These are phyloP conservation scores for Puya raimondii DNA, from an alignment of 176 grass and related monocot species.

Conservation along the genomic window DNA sequence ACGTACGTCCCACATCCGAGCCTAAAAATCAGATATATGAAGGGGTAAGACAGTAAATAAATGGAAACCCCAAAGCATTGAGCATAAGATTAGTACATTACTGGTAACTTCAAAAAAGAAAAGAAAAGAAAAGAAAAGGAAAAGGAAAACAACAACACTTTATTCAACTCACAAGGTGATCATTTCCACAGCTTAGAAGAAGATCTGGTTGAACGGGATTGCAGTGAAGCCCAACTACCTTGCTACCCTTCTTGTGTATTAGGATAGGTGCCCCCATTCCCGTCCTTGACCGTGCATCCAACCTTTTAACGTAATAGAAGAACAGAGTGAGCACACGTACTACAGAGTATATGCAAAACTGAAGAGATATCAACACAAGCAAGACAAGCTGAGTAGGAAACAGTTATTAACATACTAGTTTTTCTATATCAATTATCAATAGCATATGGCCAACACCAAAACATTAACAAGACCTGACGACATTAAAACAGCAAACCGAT, in stretches of 20 bases:
- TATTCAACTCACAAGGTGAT: slow-evolving; percentile 74
- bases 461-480: background rate
- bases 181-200: slow-evolving; percentile 96
- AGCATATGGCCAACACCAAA: background rate
- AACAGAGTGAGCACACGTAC: background rate
- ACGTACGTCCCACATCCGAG: slow-evolving; percentile 85
- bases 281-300: slow-evolving; percentile 61
- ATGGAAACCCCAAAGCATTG: background rate
- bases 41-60: background rate
- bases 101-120: background rate
- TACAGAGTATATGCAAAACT: no score
- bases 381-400: background rate
- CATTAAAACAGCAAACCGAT: background rate
- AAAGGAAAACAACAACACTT: background rate
- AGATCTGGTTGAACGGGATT: slow-evolving; percentile 76
- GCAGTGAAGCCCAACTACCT: slow-evolving; percentile 82
- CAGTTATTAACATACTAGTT: background rate
- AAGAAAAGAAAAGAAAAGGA: background rate
- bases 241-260: slow-evolving; percentile 95
- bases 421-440: background rate
- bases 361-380: background rate
- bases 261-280: slow-evolving; percentile 55
- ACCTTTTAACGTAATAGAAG: slow-evolving; percentile 26
- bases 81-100: background rate
- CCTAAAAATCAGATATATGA: slow-evolving; percentile 34